Base-by-base conservation (phyloP, 2,329 filamentous ascomycete genomes). In the Alternaria novae-zelandiae region DNA sequence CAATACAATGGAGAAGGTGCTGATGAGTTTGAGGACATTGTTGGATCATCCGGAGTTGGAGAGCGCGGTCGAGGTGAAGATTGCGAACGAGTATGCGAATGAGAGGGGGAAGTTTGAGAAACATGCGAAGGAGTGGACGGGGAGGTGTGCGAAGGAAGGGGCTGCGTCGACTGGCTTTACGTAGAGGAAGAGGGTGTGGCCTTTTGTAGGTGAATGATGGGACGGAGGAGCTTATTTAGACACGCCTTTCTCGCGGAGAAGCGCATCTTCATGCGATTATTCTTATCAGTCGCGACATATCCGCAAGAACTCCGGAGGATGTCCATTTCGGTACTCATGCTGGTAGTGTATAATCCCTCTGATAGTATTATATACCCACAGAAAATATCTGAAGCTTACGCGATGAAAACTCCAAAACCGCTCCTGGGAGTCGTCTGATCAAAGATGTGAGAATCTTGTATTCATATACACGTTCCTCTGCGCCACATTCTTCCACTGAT, bases 21-120 rank as follows among this genome's bases (percentile, higher is more conserved):
- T 61, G 45, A 57, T 61, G 4, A 17, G 59, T 4, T 25, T 57
- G 15, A 51, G 59, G 36, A 50, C 45, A 11, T 11, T 61, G 36
- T n/a, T 61, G 7, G 54, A 51, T 36, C 45, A 51, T 36, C 59
- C 59, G 2, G 53, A 57, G 11, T 51, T 61, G 54, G 45, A 61
- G 36, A 61, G 32, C 12, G 46, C 53, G 13, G 45, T 57, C 0
- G 59, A 61, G 12, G 45, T 51, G 4, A 6, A 7, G 9, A 45
- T 61, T n/a, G 59, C 59, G 26, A 57, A 50, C 9, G 59, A 61
- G 26, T 61, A 21, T 51, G 53, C 46, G 15, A 32, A 51, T 36
- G n/a, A 21, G 9, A 49, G 32, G 3, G 25, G 49, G 9, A 12
- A 8, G 7, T 61, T 50, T 28, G n/a, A 50, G 26, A 43, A 28